Evolutionary conservation across 305 asterid genomes (phyloP).

Genomic region (Andrographis paniculata): DNA sequence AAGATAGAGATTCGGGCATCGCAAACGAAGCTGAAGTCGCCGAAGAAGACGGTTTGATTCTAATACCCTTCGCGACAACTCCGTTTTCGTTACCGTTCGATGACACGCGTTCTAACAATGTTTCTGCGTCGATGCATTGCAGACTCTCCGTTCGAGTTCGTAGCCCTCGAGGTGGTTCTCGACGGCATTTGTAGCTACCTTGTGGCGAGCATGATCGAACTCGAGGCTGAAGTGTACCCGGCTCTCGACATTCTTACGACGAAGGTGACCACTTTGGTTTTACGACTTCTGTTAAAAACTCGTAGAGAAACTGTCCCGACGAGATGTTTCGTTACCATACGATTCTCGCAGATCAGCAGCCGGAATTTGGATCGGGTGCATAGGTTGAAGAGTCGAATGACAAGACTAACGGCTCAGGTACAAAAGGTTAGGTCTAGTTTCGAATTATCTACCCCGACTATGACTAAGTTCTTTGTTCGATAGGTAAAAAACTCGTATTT

Average conservation of each 20-base stretch:
- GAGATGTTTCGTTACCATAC: too few species aligned
- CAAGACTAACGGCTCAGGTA: conserved; percentile 76
- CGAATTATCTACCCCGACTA: too few species aligned
- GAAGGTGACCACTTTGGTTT: too few species aligned
- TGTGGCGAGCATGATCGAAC: conserved; percentile 53
- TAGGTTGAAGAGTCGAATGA: conserved; percentile 79
- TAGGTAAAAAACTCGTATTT: too few species aligned
- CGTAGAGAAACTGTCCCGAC: too few species aligned
- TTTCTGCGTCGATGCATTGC: conserved; percentile 16
- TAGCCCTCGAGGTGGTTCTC: conserved; percentile 71
- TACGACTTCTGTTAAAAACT: too few species aligned
- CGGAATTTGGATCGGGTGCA: conserved; percentile 76
- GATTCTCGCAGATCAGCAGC: conserved; percentile 72
- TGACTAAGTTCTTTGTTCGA: too few species aligned
- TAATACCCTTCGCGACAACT: too few species aligned
- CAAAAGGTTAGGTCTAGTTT: conserved; percentile 55
- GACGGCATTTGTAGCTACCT: conserved; percentile 75
- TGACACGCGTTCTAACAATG: neutral
- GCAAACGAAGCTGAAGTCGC: conserved; percentile 48
- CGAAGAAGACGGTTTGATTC: conserved; percentile 80
- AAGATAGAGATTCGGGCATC: conserved; percentile 23
- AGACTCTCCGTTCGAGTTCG: conserved; percentile 71
- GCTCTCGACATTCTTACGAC: conserved; percentile 78
- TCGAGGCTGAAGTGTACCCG: conserved; percentile 76
- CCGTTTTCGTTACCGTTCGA: too few species aligned